Evolutionary conservation across 2,329 filamentous ascomycete species (phyloP).

Genomic region (Alternaria rosae): DNA sequence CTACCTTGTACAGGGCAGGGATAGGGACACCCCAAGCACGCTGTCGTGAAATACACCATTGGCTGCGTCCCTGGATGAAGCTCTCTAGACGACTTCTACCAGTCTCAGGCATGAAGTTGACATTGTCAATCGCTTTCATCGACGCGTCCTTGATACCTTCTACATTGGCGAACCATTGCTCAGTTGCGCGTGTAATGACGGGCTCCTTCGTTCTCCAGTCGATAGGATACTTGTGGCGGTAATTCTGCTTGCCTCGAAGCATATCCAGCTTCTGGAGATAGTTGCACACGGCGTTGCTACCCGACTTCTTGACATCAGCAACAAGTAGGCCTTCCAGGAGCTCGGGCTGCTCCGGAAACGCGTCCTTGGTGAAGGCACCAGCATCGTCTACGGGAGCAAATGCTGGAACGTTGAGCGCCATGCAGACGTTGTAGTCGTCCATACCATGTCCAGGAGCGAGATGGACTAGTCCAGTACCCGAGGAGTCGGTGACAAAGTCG

Average conservation of each 20-base stretch:
- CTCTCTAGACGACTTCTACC: conserved; percentile 79
- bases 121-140: conserved; percentile 71
- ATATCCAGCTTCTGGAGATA: conserved; percentile 62
- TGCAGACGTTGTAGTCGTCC: conserved; percentile 90
- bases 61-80: conserved; percentile 85
- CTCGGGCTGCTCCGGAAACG: conserved; percentile 73
- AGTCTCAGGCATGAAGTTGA: conserved; percentile 79
- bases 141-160: conserved; percentile 79
- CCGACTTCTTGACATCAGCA: conserved; percentile 66
- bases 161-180: conserved; percentile 98
- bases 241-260: conserved; percentile 74
- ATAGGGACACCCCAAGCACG: conserved; percentile 97
- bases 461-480: conserved; percentile 96
- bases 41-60: conserved; percentile 98
- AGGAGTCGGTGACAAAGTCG: conserved; percentile 86
- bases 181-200: conserved; percentile 88
- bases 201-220: conserved; percentile 97
- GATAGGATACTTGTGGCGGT: conserved; percentile 94
- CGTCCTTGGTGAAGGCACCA: conserved; percentile 81
- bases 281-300: conserved; percentile 69
- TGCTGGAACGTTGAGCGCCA: conserved; percentile 70
- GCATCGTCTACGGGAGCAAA: conserved; percentile 84
- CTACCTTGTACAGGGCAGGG: conserved; percentile 79
- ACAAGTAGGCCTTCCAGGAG: conserved; percentile 76
- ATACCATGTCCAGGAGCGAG: conserved; percentile 94